Evolutionary conservation across 257 asterid species (phyloP).

Genomic region (Nicotiana benthamiana): DNA sequence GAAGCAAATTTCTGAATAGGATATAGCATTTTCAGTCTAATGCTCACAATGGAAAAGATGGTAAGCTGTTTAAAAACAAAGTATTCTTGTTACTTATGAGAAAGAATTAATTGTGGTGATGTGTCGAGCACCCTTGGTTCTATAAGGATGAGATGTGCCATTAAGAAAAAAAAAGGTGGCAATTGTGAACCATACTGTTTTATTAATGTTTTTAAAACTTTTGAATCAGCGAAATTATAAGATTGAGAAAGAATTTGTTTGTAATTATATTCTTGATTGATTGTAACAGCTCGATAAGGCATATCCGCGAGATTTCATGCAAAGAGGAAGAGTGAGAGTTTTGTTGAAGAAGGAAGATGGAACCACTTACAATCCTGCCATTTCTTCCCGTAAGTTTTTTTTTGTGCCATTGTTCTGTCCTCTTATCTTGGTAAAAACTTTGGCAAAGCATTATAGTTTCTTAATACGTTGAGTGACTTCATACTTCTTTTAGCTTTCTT

Average conservation of each 20-base stretch:
- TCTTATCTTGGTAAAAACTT: background rate
- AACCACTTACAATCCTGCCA: constrained; percentile 56
- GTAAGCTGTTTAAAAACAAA: background rate
- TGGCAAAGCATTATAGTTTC: background rate
- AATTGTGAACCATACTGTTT: background rate
- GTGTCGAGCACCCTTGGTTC: background rate
- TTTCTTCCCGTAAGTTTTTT: constrained; percentile 58
- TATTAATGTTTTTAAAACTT: background rate
- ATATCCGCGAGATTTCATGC: constrained; percentile 95
- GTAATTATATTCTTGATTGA: background rate
- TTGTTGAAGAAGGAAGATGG: constrained; percentile 82
- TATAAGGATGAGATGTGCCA: background rate
- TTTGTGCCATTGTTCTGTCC: background rate
- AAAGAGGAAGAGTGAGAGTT: constrained; percentile 92
- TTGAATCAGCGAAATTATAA: background rate
- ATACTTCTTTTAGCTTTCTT: background rate
- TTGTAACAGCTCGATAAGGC: constrained; percentile 69
- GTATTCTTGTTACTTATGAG: background rate
- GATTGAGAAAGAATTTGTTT: background rate
- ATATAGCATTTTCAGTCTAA: background rate
- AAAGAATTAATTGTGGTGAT: background rate
- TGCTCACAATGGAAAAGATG: background rate
- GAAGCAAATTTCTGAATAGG: background rate
- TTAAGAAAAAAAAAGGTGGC: background rate
- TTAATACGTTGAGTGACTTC: background rate